Conservation (phyloP, 2,329 filamentous ascomycete genomes). For the Macrophomina tecta region DNA sequence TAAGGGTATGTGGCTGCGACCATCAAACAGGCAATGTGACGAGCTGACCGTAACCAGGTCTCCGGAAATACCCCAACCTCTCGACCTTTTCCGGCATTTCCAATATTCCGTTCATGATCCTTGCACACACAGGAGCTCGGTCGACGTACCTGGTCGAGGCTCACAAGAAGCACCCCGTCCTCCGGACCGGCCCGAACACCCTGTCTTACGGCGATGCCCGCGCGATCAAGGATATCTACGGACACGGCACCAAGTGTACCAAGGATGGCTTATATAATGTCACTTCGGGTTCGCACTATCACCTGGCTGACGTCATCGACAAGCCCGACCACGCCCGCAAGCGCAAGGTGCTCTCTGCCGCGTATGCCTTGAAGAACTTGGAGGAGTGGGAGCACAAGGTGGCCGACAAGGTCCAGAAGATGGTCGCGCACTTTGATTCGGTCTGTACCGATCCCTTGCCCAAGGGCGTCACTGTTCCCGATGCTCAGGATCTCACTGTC, state of each 20-base stretch:
- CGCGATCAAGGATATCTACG: slow-evolving; percentile 49
- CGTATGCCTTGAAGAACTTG: slow-evolving; percentile 34
- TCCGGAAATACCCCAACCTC: too few relatives aligned
- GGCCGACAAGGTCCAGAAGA: slow-evolving; percentile 26
- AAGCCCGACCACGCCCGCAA: slow-evolving; percentile 36
- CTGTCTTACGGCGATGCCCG: slow-evolving; percentile 41
- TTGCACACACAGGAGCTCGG: slow-evolving; percentile 52
- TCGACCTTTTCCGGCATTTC: too few relatives aligned
- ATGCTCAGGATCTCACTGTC: slow-evolving; percentile 52
- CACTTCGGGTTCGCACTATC: slow-evolving; percentile 56
- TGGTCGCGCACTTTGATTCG: slow-evolving; percentile 51
- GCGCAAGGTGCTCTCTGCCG: slow-evolving; percentile 33
- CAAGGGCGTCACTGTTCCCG: slow-evolving; percentile 30
- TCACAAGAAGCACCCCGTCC: slow-evolving; percentile 56
- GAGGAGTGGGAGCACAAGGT: slow-evolving; percentile 33
- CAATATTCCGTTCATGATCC: slow-evolving; percentile 13
- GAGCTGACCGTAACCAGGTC: slow-evolving; percentile 1
- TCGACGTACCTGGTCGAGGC: slow-evolving; percentile 51
- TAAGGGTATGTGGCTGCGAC: slow-evolving; percentile 43
- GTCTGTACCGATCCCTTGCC: slow-evolving; percentile 48
- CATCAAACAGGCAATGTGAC: neutral
- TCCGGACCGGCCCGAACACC: slow-evolving; percentile 41
- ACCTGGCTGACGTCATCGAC: slow-evolving; percentile 50
- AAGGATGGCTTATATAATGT: slow-evolving; percentile 41
- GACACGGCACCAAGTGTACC: slow-evolving; percentile 31